Base-by-base conservation (phyloP, 139 green algal species). In the Micractinium sp. region DNA sequence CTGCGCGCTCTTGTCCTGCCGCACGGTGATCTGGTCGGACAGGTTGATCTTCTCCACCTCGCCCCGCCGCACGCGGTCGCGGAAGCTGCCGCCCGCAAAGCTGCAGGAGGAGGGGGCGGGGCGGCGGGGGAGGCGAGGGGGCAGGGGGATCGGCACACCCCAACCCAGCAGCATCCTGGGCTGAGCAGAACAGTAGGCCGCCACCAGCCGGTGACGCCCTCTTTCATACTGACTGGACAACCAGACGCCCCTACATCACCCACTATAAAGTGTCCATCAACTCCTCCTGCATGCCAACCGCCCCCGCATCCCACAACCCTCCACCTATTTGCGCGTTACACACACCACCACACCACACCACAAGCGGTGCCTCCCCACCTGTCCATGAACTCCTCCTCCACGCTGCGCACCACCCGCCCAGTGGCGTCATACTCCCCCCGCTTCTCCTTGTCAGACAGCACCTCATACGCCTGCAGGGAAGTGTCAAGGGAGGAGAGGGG, bases 311-410 rank as follows among this genome's bases (percentile, higher is more conserved):
- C 66, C 14, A 9, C 66, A 5, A 3, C 71, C n/a, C 71, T 20
- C 25, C 27, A 3, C 71, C 71, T 31, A 38, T 13, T 20, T 13
- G 22, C 9, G 5, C 31, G 38, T 35, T 60, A 33, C 53, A 82
- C 74, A 19, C 9, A 7, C 53, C 69, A 80, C 29, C 36, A 78
- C 47, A 56, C 5, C 47, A 56, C 69, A 80, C 29, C 36, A 78
- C 47, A 56, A 56, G 7, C 5, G 9, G 47, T 56, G 47, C 47
- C 47, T 56, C 47, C 47, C 47, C 47, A 9, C 47, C 47, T 56
- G 47, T 56, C 95, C 66, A 97, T 82, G 35, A 99, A 97, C 36
- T 97, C 96, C 87, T 98, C 96, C 53, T 97, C 95, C 3, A 94
- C 93, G 35, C 90, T 95, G 67, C 91, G 94, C 41, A 95, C 80